A percentile compares a stretch with the other conserved stretches of the same genome.
Conservation (phyloP, 1,284 basidiomycete species). For the Termitomyces sp. region DNA sequence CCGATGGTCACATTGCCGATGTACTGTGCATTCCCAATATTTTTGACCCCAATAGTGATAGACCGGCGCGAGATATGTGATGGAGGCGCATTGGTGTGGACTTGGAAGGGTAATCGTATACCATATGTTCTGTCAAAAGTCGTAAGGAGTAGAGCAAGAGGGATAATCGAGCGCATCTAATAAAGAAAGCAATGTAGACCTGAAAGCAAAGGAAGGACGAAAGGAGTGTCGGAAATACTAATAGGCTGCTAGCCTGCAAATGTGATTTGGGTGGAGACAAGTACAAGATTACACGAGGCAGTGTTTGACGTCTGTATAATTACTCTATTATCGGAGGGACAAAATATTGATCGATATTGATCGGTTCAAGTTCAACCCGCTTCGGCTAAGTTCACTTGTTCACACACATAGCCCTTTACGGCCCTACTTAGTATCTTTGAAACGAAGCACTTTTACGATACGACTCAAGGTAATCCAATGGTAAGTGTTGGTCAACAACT, state of each 20-base stretch:
- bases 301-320: neutral
- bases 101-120: constrained; percentile 40
- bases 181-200: constrained; percentile 16
- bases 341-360: no score
- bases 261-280: neutral
- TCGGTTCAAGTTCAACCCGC: no score
- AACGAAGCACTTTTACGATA: no score
- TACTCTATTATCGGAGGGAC: no score
- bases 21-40: constrained; percentile 60
- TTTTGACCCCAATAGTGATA: constrained; percentile 39
- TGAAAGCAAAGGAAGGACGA: constrained; percentile 11
- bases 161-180: constrained; percentile 43
- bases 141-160: constrained; percentile 42
- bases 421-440: no score
- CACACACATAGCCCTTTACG: no score
- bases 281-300: neutral
- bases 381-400: no score
- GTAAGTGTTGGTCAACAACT: no score
- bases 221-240: constrained; percentile 2
- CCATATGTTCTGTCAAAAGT: constrained; percentile 37
- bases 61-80: constrained; percentile 26
- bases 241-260: constrained; percentile 2
- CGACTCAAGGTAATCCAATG: no score
- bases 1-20: constrained; percentile 54
- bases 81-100: constrained; percentile 11